phyloP scores from a whole-genome alignment of 352 stramenopile genomes.

The Globisporangium cederbergense region DNA sequence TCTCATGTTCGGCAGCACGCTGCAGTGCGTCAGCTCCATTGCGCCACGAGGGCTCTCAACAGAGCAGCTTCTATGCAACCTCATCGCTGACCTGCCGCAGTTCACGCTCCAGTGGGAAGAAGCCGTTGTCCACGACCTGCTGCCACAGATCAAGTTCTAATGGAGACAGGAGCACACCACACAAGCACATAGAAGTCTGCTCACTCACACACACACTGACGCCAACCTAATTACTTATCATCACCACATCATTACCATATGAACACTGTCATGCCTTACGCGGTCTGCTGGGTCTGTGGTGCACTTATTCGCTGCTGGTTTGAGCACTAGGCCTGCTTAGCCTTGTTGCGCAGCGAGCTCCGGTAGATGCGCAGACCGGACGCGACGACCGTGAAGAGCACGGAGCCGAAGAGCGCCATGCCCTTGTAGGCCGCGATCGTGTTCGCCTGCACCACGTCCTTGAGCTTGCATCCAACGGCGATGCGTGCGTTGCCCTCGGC shows the following conservation, averaged over 20 bases:
- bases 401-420: conserved; percentile 43
- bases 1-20: conserved; percentile 26
- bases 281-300: not conserved
- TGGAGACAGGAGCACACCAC: not conserved
- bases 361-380: conserved; percentile 64
- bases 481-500: conserved; percentile 16
- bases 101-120: conserved; percentile 47
- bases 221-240: conserved; percentile 1
- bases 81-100: conserved; percentile 37
- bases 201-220: not conserved
- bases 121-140: conserved; percentile 34
- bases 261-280: not conserved
- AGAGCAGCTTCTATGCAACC: conserved; percentile 23
- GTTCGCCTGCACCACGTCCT: conserved; percentile 40
- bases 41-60: conserved; percentile 20
- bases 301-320: conserved; percentile 21
- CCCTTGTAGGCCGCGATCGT: conserved; percentile 51
- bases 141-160: conserved; percentile 19
- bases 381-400: conserved; percentile 56
- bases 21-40: conserved; percentile 38
- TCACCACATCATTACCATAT: not conserved
- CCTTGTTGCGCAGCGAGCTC: conserved; percentile 55
- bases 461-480: conserved; percentile 39
- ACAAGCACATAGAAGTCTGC: not conserved
- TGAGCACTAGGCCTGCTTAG: conserved; percentile 34